A percentile compares a stretch with the other conserved stretches of the same genome.
These are phyloP conservation scores for Claviceps fusiformis DNA, from an alignment of 2,329 filamentous ascomycete species.

Conservation along the genomic window DNA sequence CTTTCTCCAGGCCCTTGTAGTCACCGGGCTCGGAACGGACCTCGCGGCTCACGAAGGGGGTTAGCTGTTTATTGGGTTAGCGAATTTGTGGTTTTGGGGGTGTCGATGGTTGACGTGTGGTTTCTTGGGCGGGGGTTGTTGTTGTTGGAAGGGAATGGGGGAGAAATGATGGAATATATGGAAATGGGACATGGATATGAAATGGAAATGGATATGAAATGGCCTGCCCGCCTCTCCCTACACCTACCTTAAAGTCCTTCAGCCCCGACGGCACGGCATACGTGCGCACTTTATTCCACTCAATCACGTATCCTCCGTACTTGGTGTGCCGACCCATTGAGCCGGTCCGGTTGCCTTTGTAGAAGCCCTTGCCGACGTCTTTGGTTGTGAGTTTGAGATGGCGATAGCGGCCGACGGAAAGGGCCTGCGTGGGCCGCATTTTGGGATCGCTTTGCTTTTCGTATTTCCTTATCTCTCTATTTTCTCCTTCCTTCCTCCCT, in stretches of 20 bases:
- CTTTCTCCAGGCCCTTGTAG: conserved; percentile 37
- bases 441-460: not conserved
- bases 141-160: too few species aligned
- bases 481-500: too few species aligned
- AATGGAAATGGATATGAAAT: too few species aligned
- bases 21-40: conserved; percentile 39
- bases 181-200: too few species aligned
- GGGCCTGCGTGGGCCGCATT: conserved; percentile 55
- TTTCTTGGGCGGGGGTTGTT: too few species aligned
- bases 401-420: conserved; percentile 54
- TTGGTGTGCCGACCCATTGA: conserved; percentile 77
- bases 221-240: not conserved
- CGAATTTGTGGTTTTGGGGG: too few species aligned
- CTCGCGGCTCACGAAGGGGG: conserved; percentile 59
- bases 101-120: too few species aligned
- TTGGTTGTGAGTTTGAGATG: conserved; percentile 82
- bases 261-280: conserved; percentile 63
- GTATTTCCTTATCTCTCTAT: too few species aligned
- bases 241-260: conserved; percentile 55
- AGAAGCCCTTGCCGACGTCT: conserved; percentile 83
- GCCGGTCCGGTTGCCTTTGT: conserved; percentile 88
- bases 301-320: conserved; percentile 70
- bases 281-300: conserved; percentile 79
- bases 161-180: too few species aligned
- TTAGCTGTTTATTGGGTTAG: conserved; percentile 40